Evolutionary conservation across 2,329 filamentous ascomycete genomes (phyloP).

Genomic region (Ascochyta pisi): DNA sequence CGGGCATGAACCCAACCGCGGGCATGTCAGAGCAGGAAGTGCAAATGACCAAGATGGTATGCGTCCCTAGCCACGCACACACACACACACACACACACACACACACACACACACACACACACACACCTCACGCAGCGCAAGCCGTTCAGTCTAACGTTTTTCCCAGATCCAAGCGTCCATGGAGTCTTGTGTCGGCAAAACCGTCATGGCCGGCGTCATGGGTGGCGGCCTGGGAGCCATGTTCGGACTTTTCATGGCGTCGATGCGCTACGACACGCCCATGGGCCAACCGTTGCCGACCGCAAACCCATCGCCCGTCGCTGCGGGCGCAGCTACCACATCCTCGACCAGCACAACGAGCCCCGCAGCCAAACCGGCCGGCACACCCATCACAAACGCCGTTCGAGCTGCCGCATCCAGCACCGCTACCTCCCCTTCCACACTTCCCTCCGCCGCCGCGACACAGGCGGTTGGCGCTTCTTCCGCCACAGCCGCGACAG

Average conservation of each 20-base stretch:
- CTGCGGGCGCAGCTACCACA: conserved; percentile 34
- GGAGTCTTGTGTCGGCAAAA: conserved; percentile 92
- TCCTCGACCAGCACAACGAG: conserved; percentile 52
- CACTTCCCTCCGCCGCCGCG: conserved; percentile 32
- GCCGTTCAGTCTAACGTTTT: conserved; percentile 3
- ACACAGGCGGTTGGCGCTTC: conserved; percentile 49
- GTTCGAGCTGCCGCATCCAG: conserved; percentile 49
- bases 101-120: neutral
- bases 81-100: neutral
- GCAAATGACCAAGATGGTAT: conserved; percentile 57
- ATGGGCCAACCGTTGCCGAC: conserved; percentile 57
- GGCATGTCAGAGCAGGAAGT: conserved; percentile 55
- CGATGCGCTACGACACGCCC: conserved; percentile 98
- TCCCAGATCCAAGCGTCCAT: conserved; percentile 78
- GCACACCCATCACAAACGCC: conserved; percentile 37
- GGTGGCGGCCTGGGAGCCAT: conserved; percentile 92
- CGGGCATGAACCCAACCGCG: conserved; percentile 42
- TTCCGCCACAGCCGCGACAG: conserved; percentile 57
- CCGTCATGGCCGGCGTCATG: conserved; percentile 87
- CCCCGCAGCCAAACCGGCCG: conserved; percentile 26
- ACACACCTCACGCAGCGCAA: neutral
- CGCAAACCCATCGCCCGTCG: conserved; percentile 34
- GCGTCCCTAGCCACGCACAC: conserved; percentile 5
- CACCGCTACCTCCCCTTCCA: conserved; percentile 53
- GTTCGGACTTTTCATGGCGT: conserved; percentile 98